Conservation (phyloP, 2,329 filamentous ascomycete genomes). For the Thielaviopsis euricoi region DNA sequence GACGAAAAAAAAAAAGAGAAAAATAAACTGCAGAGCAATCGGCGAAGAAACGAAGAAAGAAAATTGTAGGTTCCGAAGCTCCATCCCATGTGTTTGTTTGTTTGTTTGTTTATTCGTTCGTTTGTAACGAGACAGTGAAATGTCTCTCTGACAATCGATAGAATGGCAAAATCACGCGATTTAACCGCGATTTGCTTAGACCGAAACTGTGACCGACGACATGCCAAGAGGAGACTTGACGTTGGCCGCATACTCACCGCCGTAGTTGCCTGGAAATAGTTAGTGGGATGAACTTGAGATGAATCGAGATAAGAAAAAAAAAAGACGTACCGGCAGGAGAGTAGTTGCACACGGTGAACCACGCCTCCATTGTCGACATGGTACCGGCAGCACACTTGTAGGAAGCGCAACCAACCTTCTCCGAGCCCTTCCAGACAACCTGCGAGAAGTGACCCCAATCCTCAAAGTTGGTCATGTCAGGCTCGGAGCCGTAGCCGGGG, state of each 20-base stretch:
- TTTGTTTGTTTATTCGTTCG: not conserved
- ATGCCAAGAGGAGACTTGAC: constrained; percentile 25
- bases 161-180: not conserved
- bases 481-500: constrained; percentile 42
- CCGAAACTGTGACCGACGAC: constrained; percentile 14
- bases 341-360: constrained; percentile 86
- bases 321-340: constrained; percentile 46
- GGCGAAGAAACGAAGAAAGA: not conserved
- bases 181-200: constrained; percentile 15
- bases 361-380: constrained; percentile 32
- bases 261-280: constrained; percentile 30
- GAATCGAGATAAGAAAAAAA: not conserved
- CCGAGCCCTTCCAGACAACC: constrained; percentile 25
- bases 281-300: constrained; percentile 10
- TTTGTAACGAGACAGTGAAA: not conserved
- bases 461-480: constrained; percentile 45
- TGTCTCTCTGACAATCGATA: not conserved
- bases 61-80: not conserved
- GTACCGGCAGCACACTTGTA: constrained; percentile 44
- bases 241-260: constrained; percentile 32
- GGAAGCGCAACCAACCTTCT: constrained; percentile 41
- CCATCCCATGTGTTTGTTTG: not conserved
- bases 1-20: not conserved
- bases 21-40: not conserved
- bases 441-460: constrained; percentile 41